Base-by-base conservation (phyloP, 441 rosid species). In the Corymbia calophylla region DNA sequence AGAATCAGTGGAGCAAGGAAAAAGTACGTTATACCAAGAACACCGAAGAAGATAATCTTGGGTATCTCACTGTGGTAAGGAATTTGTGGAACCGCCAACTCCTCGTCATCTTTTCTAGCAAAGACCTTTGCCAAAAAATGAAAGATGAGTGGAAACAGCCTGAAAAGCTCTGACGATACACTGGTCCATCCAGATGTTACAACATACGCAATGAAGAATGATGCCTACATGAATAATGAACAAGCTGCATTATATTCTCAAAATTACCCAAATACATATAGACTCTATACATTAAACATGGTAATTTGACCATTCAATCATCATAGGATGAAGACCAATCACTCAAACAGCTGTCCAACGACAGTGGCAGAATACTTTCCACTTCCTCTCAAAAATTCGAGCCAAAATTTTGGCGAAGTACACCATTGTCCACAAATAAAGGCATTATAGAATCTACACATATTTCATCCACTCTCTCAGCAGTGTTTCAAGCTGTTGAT, bases 141-240 rank as follows among this genome's bases (percentile, higher is more conserved):
- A 91, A 93, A 93, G 88, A 95, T 89, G 90, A 98, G 90, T 31
- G 99, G 99, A 92, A 94, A 85, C 73, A 96, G 92, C 25, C 97
- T 98, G 90, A 97, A 95, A 91, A 98, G 98, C 92, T 98, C 99
- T 5, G 97, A 94, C 82, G 96, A 93, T 87, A 95, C 90, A 93
- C 97, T 94, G 4, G 99, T 98, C 99, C 99, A 98, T 90, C 99
- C 99, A 25, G 99, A 96, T 77, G 99, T 98, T 80, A 98, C 99
- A 9, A 96, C 99, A 91, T 97, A 98, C 49, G 99, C 98, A 88
- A 98, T 92, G 93, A 98, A 98, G 92, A 97, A 98, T 14, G 99
- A 98, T n/a, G 99, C 97, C 99, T 97, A 80, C 62, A 77, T 77
- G 84, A 77, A 7, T 47, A 39, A 64, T 29, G 70, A 64, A 64